Conservation (phyloP, 106 monocot species). For the Acanthochlamys bracteata region DNA sequence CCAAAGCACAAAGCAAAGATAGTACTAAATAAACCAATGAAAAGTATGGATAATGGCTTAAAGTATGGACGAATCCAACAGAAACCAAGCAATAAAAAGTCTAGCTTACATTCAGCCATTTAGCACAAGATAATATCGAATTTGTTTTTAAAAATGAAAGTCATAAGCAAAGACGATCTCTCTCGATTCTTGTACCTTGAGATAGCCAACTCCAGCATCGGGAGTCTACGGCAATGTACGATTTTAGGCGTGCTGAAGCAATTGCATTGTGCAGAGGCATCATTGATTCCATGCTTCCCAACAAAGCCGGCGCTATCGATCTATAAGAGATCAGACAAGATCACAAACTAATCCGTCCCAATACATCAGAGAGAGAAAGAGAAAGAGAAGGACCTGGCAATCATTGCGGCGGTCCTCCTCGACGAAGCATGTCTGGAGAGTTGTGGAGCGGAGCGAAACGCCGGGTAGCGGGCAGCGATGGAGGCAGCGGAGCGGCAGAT, state of each 20-base stretch:
- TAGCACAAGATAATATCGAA: too few relatives aligned
- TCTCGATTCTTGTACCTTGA: constrained; percentile 26
- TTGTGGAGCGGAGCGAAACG: constrained; percentile 9
- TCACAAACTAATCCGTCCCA: background rate
- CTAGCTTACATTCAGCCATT: too few relatives aligned
- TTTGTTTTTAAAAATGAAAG: background rate
- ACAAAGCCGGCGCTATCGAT: constrained; percentile 17
- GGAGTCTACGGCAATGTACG: constrained; percentile 39
- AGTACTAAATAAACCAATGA: background rate
- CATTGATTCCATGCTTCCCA: constrained; percentile 23
- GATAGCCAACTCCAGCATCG: constrained; percentile 49
- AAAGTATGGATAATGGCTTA: background rate
- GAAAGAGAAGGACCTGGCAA: constrained; percentile 18
- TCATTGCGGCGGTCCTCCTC: constrained; percentile 9
- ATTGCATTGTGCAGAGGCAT: constrained; percentile 58
- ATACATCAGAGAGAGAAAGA: background rate
- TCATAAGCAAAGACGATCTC: background rate
- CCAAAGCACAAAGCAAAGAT: background rate
- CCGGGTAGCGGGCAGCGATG: constrained; percentile 15
- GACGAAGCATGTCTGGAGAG: constrained; percentile 12
- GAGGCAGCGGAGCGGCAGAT: constrained; percentile 22
- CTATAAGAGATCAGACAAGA: constrained; percentile 13
- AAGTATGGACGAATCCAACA: background rate
- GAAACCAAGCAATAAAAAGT: too few relatives aligned
- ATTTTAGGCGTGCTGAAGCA: constrained; percentile 38